Base-by-base conservation (phyloP, 1,139 yeast species). In the Suhomyces anneliseae region DNA sequence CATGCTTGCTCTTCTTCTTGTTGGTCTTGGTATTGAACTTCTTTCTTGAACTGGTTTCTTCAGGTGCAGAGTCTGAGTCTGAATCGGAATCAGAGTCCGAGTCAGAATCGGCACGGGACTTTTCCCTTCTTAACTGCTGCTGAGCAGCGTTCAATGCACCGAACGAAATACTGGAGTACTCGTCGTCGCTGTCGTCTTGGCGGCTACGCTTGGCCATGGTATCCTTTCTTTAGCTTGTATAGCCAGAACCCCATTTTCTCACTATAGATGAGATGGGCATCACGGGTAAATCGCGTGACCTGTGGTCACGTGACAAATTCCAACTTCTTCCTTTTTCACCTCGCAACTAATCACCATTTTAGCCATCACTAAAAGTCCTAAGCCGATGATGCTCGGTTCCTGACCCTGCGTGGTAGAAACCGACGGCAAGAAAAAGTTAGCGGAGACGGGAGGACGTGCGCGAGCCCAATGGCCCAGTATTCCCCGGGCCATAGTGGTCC, bases 1-100 rank as follows among this genome's bases (percentile, higher is more conserved):
- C 96, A 68, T 90, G 96, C 59, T 89, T 89, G 54, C 66, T 70
- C 53, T 66, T 76, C 51, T 64, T 69, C 38, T 54, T 49, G 53
- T 60, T 55, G 42, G 47, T 47, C 34, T 48, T 37, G 38, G 44
- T 47, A 31, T 14, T 19, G 36, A 38, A 27, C 12, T 36, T 43
- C 11, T 40, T 38, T 27, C 47, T 44, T 12, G 56, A 31, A 7
- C 47, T 42, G 29, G 52, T 35, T 45, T 52, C 58, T 40, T 58
- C 54, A 9, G 65, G 60, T 24, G 57, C 27, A 10, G 42, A 31
- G 19, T 51, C 58, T 26, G 51, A 43, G 7, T 43, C 44, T 9
- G 51, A 44, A 8, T 48, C 48, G 7, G 49, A 45, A 1, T 47
- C 53, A 7, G 59, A 49, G 7, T 51, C 54, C 6, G 50, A 47